Evolutionary conservation across 2,329 filamentous ascomycete species (phyloP).

Genomic region (Colletotrichum horii): DNA sequence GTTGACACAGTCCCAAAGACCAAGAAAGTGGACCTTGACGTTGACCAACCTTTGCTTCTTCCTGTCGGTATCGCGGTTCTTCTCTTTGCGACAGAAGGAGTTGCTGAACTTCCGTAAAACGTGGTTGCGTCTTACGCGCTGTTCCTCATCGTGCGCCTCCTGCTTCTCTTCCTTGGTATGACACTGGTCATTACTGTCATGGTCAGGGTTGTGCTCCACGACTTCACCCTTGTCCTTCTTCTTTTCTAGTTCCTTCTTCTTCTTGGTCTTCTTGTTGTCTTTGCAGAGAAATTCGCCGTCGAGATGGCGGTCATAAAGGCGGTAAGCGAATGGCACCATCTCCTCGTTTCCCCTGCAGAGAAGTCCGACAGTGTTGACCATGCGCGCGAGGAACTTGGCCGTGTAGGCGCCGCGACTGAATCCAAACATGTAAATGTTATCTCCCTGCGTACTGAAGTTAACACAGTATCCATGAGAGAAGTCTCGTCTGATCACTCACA

Average conservation of each 20-base stretch:
- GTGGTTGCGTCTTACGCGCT: too few relatives aligned
- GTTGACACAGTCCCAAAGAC: conserved; percentile 59
- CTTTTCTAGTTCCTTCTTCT: too few relatives aligned
- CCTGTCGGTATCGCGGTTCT: neutral
- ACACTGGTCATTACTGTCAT: conserved; percentile 13
- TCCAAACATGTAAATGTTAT: conserved; percentile 59
- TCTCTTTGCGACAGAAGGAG: conserved; percentile 45
- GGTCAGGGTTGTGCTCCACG: too few relatives aligned
- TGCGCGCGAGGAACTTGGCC: conserved; percentile 56
- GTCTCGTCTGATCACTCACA: too few relatives aligned
- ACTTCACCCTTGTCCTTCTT: neutral
- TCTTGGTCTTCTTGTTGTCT: too few relatives aligned
- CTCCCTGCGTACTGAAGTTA: conserved; percentile 28
- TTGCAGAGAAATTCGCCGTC: conserved; percentile 24
- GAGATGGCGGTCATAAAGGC: conserved; percentile 46
- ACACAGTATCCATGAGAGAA: too few relatives aligned
- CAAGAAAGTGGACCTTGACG: conserved; percentile 57
- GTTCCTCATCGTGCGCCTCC: too few relatives aligned
- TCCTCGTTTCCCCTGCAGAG: conserved; percentile 58
- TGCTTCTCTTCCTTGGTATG: too few relatives aligned
- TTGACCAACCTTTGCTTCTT: conserved; percentile 28
- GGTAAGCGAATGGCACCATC: conserved; percentile 55
- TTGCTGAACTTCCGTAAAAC: conserved; percentile 47
- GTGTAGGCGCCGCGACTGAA: conserved; percentile 59
- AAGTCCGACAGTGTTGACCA: conserved; percentile 54